Evolutionary conservation across 2,329 filamentous ascomycete species (phyloP).

Genomic region (Ceratocystis albifundus): DNA sequence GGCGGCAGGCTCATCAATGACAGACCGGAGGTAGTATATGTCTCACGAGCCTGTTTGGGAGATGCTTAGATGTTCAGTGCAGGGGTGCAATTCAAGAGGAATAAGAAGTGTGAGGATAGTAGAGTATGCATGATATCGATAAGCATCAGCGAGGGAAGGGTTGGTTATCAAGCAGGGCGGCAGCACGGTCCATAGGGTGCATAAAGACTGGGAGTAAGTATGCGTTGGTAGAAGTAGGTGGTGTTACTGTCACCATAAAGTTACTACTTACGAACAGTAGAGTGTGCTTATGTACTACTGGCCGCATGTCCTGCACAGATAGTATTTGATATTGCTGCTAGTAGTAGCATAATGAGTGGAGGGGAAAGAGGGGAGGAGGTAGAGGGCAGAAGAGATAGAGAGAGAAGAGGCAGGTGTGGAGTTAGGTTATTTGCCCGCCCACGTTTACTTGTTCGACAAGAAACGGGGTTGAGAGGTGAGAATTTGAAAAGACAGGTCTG

Average conservation of each 20-base stretch:
- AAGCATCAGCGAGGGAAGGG: conserved; percentile 6
- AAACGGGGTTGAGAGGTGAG: conserved; percentile 5
- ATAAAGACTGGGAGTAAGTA: conserved; percentile 6
- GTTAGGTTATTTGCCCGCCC: not conserved
- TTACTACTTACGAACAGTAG: not conserved
- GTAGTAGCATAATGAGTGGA: not conserved
- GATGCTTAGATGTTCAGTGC: conserved; percentile 11
- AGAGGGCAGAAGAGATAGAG: not conserved
- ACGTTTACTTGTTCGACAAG: conserved; percentile 8
- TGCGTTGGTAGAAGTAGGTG: conserved; percentile 5
- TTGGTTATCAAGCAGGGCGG: conserved; percentile 8
- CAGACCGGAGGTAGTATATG: conserved; percentile 11
- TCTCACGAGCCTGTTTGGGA: conserved; percentile 14
- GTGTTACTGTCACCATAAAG: not conserved
- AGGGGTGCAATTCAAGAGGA: conserved; percentile 13
- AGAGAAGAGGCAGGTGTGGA: conserved; percentile 5
- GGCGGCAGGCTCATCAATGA: conserved; percentile 5
- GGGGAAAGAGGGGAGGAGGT: not conserved
- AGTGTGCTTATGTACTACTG: not conserved
- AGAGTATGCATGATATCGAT: conserved; percentile 13
- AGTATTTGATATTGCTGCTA: not conserved
- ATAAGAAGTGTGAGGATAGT: conserved; percentile 10
- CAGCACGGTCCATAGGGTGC: conserved; percentile 7
- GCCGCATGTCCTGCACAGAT: not conserved
- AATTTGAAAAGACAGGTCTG: conserved; percentile 1